Evolutionary conservation across 495 filamentous ascomycete species (phyloP), one percentile per base, ranked within the genome.

Genomic region (Durotheca rogersii): DNA sequence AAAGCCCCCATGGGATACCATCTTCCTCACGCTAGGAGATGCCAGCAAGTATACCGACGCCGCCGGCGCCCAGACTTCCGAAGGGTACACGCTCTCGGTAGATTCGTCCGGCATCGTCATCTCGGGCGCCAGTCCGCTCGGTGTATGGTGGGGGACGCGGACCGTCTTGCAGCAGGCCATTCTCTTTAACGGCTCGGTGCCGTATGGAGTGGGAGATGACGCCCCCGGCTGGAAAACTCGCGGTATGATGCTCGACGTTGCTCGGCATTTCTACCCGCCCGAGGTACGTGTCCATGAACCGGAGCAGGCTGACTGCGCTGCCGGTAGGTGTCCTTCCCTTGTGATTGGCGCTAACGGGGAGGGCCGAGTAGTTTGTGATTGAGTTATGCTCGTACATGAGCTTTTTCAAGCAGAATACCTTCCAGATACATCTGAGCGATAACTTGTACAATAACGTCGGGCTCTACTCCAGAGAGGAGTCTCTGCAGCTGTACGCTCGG

Each of bases 341-440:
- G n/a, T n/a, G n/a, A n/a, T n/a, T n/a, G n/a, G n/a, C n/a, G 30
- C 23, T 53, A 32, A 48, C 29, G 2, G 30, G 5, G 25, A 30
- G 10, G 7, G 1, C 1, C 3, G 19, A 46, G 21, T n/a, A 75
- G 47, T 80, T 80, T 43, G 41, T 80, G n/a, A 54, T 66, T 16
- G 74, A 78, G 41, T 65, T 79, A 56, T 79, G 77, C 60, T 67
- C 72, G 7, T 79, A 77, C 41, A 64, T 77, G 49, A 77, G 73
- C 23, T 78, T 73, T 52, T 80, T 78, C 67, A 80, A 80, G 53
- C 75, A 79, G 45, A 79, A 79, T 51, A 72, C 62, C 2, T 75
- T 80, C 47, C 77, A 80, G 35, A 7, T 79, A 2, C 77, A 80
- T 52, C 63, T 79, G 1, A 77, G 74, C 57, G 76, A 80, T 49